These are phyloP conservation scores for Incumbomyces delicatus DNA, from an alignment of 2,329 filamentous ascomycete genomes.

Conservation along the genomic window DNA sequence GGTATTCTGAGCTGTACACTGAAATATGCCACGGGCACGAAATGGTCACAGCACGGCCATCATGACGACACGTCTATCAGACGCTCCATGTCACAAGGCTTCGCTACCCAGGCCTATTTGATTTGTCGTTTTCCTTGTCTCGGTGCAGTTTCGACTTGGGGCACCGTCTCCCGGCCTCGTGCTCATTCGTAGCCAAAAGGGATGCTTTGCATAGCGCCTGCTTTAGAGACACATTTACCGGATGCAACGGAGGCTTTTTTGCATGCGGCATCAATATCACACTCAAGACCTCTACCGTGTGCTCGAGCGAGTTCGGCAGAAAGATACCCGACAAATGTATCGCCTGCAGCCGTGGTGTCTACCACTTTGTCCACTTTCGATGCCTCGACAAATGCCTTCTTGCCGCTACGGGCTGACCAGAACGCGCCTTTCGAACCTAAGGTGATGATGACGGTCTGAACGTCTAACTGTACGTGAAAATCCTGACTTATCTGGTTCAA, in stretches of 20 bases:
- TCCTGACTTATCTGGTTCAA: conserved; percentile 39
- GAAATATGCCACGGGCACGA: too few relatives aligned
- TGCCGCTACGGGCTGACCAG: conserved; percentile 45
- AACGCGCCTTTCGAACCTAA: conserved; percentile 71
- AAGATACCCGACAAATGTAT: conserved; percentile 88
- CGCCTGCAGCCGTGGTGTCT: conserved; percentile 87
- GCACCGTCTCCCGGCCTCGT: too few relatives aligned
- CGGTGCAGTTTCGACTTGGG: too few relatives aligned
- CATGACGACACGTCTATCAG: too few relatives aligned
- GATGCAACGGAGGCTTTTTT: conserved; percentile 35
- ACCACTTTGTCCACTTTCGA: conserved; percentile 63
- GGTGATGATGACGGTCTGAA: conserved; percentile 71
- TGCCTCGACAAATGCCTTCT: conserved; percentile 46
- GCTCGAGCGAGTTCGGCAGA: conserved; percentile 59
- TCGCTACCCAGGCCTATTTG: too few relatives aligned
- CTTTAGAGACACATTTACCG: conserved; percentile 35
- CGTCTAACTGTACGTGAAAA: conserved; percentile 57
- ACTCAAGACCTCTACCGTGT: conserved; percentile 30
- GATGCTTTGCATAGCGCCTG: conserved; percentile 40
- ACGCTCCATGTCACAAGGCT: too few relatives aligned
- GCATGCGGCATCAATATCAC: conserved; percentile 36
- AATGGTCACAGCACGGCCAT: too few relatives aligned
- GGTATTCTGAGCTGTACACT: too few relatives aligned
- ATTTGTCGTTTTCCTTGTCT: too few relatives aligned
- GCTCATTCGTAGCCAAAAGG: conserved; percentile 37